A percentile compares a stretch with the other conserved stretches of the same genome.
These are phyloP conservation scores for Geotrichum australiense DNA, from an alignment of 1,139 yeast species.

Conservation along the genomic window DNA sequence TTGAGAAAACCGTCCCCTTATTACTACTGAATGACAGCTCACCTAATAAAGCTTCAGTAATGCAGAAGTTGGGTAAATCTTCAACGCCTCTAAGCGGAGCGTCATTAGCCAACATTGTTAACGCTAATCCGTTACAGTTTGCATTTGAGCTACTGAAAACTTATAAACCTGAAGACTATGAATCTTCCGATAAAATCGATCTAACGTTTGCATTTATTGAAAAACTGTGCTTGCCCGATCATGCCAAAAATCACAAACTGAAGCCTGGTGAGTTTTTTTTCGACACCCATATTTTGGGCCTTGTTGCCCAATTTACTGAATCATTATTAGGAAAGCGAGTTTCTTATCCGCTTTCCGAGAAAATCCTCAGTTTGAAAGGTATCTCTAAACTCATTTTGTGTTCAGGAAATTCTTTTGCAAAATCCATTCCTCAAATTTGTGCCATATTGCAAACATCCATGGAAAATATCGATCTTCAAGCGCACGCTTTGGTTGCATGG, in stretches of 20 bases:
- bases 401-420: slow-evolving; percentile 55
- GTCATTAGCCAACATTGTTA: slow-evolving; percentile 31
- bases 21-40: slow-evolving; percentile 40
- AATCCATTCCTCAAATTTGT: slow-evolving; percentile 82
- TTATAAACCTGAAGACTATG: slow-evolving; percentile 14
- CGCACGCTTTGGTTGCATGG: slow-evolving; percentile 65
- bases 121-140: slow-evolving; percentile 13
- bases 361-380: slow-evolving; percentile 66
- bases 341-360: slow-evolving; percentile 63
- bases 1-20: slow-evolving; percentile 42
- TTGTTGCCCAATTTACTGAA: slow-evolving; percentile 74
- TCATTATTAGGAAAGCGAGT: slow-evolving; percentile 70
- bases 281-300: slow-evolving; percentile 48
- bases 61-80: slow-evolving; percentile 48
- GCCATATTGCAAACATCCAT: slow-evolving; percentile 80
- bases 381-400: slow-evolving; percentile 59
- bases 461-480: slow-evolving; percentile 55
- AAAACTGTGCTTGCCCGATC: too few relatives aligned
- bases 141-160: slow-evolving; percentile 17
- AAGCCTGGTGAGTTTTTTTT: slow-evolving; percentile 43
- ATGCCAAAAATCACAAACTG: slow-evolving; percentile 3
- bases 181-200: slow-evolving; percentile 7
- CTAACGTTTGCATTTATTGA: slow-evolving; percentile 11
- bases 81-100: slow-evolving; percentile 39
- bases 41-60: slow-evolving; percentile 42